Conservation (phyloP, 2,329 filamentous ascomycete species). For the Fusarium odoratissimum region DNA sequence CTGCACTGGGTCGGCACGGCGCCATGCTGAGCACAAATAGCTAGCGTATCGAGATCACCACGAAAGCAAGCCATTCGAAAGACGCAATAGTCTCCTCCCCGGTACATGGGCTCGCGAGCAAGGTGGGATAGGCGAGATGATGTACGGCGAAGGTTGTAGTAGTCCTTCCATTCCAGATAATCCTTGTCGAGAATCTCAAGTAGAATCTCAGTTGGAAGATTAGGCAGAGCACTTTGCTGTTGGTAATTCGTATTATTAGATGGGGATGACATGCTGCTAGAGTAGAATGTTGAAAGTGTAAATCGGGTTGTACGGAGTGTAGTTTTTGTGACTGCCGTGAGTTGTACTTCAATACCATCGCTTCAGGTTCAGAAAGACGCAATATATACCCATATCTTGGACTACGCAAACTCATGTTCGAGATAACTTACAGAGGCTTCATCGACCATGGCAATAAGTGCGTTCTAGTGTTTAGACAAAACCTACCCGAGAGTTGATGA, state of each 20-base stretch:
- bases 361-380: not conserved
- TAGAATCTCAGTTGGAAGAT: not conserved
- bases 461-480: not conserved
- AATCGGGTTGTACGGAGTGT: not conserved
- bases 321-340: not conserved
- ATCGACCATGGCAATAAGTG: not conserved
- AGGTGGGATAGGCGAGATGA: not conserved
- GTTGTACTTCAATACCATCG: not conserved
- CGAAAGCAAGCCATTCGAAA: not conserved
- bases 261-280: not conserved
- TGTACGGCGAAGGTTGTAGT: not conserved
- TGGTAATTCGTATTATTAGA: not conserved
- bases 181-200: not conserved
- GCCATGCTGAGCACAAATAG: not conserved
- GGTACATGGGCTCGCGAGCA: not conserved
- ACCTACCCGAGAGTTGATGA: not conserved
- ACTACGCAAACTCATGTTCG: not conserved
- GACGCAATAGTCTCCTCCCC: not conserved
- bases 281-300: not conserved
- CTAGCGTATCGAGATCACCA: not conserved
- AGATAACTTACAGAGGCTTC: not conserved
- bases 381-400: not conserved
- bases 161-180: not conserved
- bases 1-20: not conserved
- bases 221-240: not conserved